A percentile compares a stretch with the other conserved stretches of the same genome.
Evolutionary conservation across 306 rosid genomes (phyloP).

Genomic region (Spatholobus suberectus): DNA sequence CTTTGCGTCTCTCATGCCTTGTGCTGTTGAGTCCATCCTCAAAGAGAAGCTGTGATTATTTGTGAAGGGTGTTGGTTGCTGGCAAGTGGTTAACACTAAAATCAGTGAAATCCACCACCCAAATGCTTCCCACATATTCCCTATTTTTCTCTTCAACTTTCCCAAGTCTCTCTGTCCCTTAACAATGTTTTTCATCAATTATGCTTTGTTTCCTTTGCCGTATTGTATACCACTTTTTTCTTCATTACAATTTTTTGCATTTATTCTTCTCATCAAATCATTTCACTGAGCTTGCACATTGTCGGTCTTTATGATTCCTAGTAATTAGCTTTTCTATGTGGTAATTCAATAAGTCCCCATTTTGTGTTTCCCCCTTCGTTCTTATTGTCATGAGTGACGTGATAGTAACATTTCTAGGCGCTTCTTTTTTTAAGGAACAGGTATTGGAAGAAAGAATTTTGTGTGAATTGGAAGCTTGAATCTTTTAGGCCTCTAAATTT

Average conservation of each 20-base stretch:
- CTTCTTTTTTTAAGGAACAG: conserved; percentile 38
- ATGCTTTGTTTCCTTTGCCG: background rate
- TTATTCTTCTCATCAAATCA: conserved; percentile 21
- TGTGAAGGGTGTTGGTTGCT: background rate
- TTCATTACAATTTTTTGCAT: conserved; percentile 17
- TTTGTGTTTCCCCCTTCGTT: conserved; percentile 1
- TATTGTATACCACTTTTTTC: background rate
- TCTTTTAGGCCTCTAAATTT: conserved; percentile 31
- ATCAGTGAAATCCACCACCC: background rate
- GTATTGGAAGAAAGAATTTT: conserved; percentile 53
- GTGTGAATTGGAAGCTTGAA: conserved; percentile 39
- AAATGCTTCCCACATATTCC: background rate
- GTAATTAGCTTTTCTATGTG: background rate
- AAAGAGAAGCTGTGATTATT: background rate
- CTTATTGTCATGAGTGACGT: background rate
- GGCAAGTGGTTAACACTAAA: background rate
- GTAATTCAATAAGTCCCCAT: background rate
- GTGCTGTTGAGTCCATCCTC: background rate
- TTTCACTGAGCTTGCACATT: background rate
- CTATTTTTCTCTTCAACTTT: background rate
- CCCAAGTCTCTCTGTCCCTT: background rate
- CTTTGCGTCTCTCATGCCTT: background rate
- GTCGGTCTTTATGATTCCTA: background rate
- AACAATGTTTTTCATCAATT: conserved; percentile 13
- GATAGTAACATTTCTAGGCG: background rate